phyloP scores from a whole-genome alignment of 768 basidiomycete genomes.

The Amanita exitialis region DNA sequence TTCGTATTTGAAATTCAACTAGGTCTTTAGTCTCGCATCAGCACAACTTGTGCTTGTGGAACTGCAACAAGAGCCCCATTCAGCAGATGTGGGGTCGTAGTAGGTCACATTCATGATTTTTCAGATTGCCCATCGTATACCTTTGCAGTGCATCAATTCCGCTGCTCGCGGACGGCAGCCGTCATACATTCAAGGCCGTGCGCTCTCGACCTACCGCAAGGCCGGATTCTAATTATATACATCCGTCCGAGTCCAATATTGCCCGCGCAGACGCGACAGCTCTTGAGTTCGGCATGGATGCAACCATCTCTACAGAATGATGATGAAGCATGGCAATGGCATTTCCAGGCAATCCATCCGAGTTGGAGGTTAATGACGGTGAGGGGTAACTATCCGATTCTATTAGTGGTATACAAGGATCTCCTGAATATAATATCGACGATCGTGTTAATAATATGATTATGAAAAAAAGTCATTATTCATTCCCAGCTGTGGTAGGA shows the following conservation, averaged over 20 bases:
- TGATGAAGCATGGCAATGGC: no score
- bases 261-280: conserved; percentile 60
- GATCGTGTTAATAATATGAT: neutral
- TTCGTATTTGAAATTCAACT: conserved; percentile 1
- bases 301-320: neutral
- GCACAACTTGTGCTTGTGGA: conserved; percentile 52
- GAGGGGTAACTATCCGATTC: neutral
- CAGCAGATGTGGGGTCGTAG: conserved; percentile 5
- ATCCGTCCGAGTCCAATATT: conserved; percentile 51
- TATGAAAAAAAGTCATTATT: neutral
- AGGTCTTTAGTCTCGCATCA: conserved; percentile 47
- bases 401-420: conserved; percentile 7
- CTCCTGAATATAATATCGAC: neutral
- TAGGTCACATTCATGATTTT: neutral
- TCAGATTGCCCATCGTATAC: neutral
- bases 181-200: conserved; percentile 13
- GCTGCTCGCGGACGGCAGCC: conserved; percentile 13
- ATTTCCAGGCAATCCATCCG: no score
- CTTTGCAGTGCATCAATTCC: conserved; percentile 6
- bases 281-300: conserved; percentile 38
- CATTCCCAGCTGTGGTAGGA: conserved; percentile 19
- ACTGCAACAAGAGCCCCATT: conserved; percentile 9
- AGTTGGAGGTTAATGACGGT: neutral
- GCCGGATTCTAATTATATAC: conserved; percentile 51
- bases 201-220: conserved; percentile 43